Evolutionary conservation across 768 basidiomycete species (phyloP), one percentile per base, ranked within the genome.

Genomic region (Termitomyces sp.): DNA sequence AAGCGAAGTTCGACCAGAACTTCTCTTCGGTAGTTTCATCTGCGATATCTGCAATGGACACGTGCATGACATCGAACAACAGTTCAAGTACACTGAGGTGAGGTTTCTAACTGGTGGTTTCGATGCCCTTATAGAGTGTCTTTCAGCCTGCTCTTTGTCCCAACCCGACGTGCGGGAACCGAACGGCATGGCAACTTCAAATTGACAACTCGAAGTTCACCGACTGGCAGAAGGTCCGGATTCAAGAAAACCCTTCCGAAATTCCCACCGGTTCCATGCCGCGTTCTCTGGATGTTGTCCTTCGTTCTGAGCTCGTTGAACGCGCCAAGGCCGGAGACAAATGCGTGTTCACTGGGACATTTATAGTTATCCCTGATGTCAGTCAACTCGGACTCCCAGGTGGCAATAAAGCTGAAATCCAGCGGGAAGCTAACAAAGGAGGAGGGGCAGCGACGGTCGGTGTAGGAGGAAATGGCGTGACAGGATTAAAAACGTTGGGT

Each of bases 211-310:
- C 92, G 30, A 95, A 93, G 69, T 99, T 99, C 68, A 91, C 93
- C 0, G 97, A 99, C 68, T 98, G 97, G 97, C 97, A 99, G 71
- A 98, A 98, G 71, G 94, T 98, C 48, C 86, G 97, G 44, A 98
- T 99, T 45, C 97, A 99, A 67, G 97, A 99, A 75, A 98, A 98
- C 65, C 88, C 96, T 10, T 97, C 95, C 28, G 97, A 98, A 73
- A 98, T 99, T 56, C 97, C 97, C 1, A 98, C 96, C 0, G 97
- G 97, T 1, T 92, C 89, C 3, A 99, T 98, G 97, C 97, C 97
- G 30, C 87, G 96, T 33, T 96, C 94, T 28, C 75, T 98, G 56
- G 96, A 98, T 68, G 96, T 98, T 43, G 92, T 98, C 61, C 83
- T 98, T 7, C 88, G 97, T 30, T 87, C 88, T 3, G 97, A 98